phyloP scores from a whole-genome alignment of 805 yeast genomes.

The Schwanniomyces sp. region DNA sequence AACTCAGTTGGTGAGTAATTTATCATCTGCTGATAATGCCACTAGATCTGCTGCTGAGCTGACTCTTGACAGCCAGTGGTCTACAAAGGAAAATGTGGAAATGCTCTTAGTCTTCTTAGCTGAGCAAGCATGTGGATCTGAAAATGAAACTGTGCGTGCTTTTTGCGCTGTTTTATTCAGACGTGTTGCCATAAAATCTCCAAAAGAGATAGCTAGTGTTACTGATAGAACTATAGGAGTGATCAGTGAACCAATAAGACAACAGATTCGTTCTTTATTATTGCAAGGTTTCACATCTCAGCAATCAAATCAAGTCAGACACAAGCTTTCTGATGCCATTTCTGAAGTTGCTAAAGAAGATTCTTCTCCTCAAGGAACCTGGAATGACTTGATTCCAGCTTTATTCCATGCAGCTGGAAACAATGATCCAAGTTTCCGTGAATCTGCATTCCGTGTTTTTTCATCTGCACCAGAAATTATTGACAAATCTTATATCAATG shows the following conservation, averaged over 20 bases:
- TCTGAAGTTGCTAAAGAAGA: constrained; percentile 84
- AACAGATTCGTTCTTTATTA: constrained; percentile 63
- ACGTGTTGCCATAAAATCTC: constrained; percentile 78
- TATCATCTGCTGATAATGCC: constrained; percentile 77
- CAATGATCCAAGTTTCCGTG: constrained; percentile 69
- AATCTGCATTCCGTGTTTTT: constrained; percentile 87
- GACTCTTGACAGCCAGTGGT: constrained; percentile 74
- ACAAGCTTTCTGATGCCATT: constrained; percentile 90
- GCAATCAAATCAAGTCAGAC: constrained; percentile 77
- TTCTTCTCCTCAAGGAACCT: constrained; percentile 50
- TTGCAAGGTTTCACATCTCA: constrained; percentile 71
- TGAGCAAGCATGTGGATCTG: constrained; percentile 67
- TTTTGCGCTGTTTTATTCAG: constrained; percentile 88
- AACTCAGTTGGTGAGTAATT: constrained; percentile 55
- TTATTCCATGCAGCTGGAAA: constrained; percentile 63
- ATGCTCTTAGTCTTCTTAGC: constrained; percentile 75
- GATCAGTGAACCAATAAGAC: constrained; percentile 55
- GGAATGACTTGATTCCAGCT: constrained; percentile 81
- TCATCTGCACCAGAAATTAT: constrained; percentile 80
- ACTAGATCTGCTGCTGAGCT: constrained; percentile 78
- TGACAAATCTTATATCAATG: constrained; percentile 54
- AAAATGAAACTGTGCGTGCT: constrained; percentile 55
- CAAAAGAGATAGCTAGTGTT: constrained; percentile 62
- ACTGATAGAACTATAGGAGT: constrained; percentile 79
- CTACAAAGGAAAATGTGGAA: constrained; percentile 63